Evolutionary conservation across 2,329 filamentous ascomycete genomes (phyloP).

Genomic region (Exophiala calicioides): DNA sequence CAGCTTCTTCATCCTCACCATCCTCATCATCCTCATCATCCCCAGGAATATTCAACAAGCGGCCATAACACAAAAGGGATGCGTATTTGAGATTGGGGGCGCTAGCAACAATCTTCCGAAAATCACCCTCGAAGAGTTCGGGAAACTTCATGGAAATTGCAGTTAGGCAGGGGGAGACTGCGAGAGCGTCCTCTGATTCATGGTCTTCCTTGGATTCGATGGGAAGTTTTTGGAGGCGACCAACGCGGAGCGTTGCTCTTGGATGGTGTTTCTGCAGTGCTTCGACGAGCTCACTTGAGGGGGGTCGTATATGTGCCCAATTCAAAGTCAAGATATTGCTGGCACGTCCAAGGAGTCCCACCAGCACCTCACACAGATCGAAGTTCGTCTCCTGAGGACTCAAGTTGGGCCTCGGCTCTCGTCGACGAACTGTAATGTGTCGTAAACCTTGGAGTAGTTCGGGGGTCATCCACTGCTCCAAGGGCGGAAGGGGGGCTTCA

Average conservation of each 20-base stretch:
- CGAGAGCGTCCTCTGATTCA: conserved; percentile 2
- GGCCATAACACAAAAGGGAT: no score
- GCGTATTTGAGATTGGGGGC: conserved; percentile 21
- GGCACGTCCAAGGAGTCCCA: conserved; percentile 11
- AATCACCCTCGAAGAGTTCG: no score
- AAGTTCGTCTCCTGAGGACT: no score
- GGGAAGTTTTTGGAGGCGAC: background rate
- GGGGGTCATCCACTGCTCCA: conserved; percentile 6
- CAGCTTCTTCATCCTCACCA: no score
- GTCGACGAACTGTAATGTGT: conserved; percentile 12
- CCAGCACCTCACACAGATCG: background rate
- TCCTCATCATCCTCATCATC: no score
- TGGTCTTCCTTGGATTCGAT: background rate
- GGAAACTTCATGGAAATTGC: conserved; percentile 13
- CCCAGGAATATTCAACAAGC: no score
- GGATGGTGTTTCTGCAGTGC: conserved; percentile 20
- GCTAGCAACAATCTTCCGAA: conserved; percentile 12
- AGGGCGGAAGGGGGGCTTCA: no score
- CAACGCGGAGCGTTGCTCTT: conserved; percentile 18
- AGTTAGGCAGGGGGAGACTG: conserved; percentile 1
- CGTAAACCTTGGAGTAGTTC: conserved; percentile 18
- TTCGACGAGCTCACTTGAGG: conserved; percentile 7
- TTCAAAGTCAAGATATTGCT: conserved; percentile 20
- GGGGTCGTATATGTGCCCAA: conserved; percentile 11
- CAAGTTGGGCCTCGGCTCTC: no score